Evolutionary conservation across 257 asterid species (phyloP).

Genomic region (Asclepias syriaca): DNA sequence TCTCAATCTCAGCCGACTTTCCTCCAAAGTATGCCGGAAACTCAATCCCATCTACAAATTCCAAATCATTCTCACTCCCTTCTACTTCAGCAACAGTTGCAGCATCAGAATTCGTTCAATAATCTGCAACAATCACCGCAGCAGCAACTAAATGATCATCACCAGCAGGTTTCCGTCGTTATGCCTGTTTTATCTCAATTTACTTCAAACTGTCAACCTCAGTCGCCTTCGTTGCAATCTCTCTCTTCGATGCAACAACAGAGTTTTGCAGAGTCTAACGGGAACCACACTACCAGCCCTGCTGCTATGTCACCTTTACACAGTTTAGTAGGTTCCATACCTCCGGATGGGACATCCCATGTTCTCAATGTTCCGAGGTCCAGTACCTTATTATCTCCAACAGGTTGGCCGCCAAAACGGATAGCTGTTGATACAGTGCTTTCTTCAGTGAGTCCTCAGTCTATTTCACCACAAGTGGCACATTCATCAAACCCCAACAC

Average conservation of each 20-base stretch:
- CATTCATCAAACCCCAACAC: constrained; percentile 22
- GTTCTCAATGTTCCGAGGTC: constrained; percentile 38
- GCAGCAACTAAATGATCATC: constrained; percentile 32
- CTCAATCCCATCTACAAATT: constrained; percentile 27
- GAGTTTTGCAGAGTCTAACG: constrained; percentile 31
- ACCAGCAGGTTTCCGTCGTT: constrained; percentile 32
- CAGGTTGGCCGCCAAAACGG: constrained; percentile 60
- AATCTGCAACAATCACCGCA: constrained; percentile 36
- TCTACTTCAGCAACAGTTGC: constrained; percentile 46
- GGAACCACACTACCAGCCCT: constrained; percentile 28
- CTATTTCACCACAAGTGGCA: constrained; percentile 33
- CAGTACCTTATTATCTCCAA: constrained; percentile 32
- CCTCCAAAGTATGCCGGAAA: constrained; percentile 29
- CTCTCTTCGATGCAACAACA: constrained; percentile 37
- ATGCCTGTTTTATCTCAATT: constrained; percentile 32
- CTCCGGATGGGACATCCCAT: constrained; percentile 45
- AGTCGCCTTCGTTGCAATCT: constrained; percentile 31
- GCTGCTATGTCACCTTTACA: constrained; percentile 42
- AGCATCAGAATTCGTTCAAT: constrained; percentile 46
- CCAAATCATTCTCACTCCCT: constrained; percentile 28
- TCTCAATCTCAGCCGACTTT: constrained; percentile 35
- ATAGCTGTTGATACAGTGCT: constrained; percentile 53
- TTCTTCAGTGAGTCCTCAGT: constrained; percentile 22
- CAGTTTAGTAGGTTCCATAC: constrained; percentile 40
- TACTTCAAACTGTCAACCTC: constrained; percentile 37